Evolutionary conservation across 495 filamentous ascomycete genomes (phyloP).

Genomic region (Penicillium desertorum): DNA sequence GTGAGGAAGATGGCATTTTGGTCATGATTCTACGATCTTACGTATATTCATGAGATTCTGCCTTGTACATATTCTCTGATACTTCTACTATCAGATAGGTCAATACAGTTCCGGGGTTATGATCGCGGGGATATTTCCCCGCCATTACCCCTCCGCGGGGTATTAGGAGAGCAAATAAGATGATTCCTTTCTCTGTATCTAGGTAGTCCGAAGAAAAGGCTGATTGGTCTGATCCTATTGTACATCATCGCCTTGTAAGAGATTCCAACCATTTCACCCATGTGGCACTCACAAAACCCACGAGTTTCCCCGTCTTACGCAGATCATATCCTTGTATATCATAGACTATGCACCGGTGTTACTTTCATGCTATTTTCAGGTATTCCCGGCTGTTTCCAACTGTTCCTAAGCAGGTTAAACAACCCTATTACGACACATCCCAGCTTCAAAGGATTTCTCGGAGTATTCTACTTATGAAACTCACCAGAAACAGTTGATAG

Average conservation of each 20-base stretch:
- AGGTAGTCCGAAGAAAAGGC: neutral
- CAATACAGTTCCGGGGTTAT: neutral
- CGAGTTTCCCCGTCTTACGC: neutral
- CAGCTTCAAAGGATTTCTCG: neutral
- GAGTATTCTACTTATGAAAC: neutral
- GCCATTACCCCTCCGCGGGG: conserved; percentile 4
- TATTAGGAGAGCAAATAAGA: neutral
- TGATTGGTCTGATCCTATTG: neutral
- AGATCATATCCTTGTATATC: conserved; percentile 1
- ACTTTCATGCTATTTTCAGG: neutral
- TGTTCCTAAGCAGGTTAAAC: neutral
- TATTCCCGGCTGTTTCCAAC: neutral
- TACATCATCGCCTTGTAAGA: too few species aligned
- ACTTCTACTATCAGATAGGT: neutral
- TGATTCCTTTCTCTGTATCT: neutral
- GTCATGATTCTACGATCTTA: conserved; percentile 1
- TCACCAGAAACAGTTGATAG: neutral
- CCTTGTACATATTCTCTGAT: neutral
- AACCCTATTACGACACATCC: neutral
- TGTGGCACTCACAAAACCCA: neutral
- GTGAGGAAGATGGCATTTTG: conserved; percentile 28
- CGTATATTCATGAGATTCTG: neutral
- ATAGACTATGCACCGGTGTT: neutral
- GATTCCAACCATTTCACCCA: neutral
- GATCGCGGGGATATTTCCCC: neutral